phyloP scores from a whole-genome alignment of 352 stramenopile species.

The Globisporangium uncinulatum region DNA sequence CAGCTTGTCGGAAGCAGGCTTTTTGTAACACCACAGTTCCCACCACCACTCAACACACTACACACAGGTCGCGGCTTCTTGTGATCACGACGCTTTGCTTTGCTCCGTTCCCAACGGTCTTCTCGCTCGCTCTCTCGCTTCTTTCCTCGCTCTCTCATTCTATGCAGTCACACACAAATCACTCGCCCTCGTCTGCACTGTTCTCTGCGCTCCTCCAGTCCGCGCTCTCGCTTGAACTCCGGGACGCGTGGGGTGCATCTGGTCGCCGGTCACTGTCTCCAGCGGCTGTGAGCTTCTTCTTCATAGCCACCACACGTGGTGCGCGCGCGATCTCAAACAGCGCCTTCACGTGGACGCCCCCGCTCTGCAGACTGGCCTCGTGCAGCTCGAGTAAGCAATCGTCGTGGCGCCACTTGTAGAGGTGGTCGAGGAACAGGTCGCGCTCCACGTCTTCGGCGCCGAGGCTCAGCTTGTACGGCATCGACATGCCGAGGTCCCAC shows the following conservation, averaged over 20 bases:
- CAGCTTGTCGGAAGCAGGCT: conserved; percentile 82
- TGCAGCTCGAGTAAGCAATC: conserved; percentile 49
- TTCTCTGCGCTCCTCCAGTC: conserved; percentile 6
- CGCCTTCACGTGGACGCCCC: conserved; percentile 43
- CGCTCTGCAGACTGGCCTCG: conserved; percentile 24
- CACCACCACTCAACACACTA: conserved; percentile 4
- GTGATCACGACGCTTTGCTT: neutral
- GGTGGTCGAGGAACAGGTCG: conserved; percentile 60
- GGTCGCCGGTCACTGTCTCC: conserved; percentile 7
- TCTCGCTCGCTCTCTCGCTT: neutral
- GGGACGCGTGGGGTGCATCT: neutral
- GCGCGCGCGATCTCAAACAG: conserved; percentile 46
- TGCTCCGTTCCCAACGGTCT: too few species aligned
- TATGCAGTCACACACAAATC: conserved; percentile 2
- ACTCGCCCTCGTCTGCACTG: conserved; percentile 13
- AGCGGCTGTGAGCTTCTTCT: neutral
- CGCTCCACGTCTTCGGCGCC: conserved; percentile 65
- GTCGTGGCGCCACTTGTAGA: conserved; percentile 55
- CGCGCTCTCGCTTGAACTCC: conserved; percentile 1
- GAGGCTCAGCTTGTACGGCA: conserved; percentile 85
- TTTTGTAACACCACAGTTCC: conserved; percentile 48
- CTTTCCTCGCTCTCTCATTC: neutral
- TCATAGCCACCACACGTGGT: conserved; percentile 11
- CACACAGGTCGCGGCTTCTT: too few species aligned
- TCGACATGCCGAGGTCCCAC: conserved; percentile 88